Base-by-base conservation (phyloP, 2,329 filamentous ascomycete species). In the Chaetoscypha palmicola region DNA sequence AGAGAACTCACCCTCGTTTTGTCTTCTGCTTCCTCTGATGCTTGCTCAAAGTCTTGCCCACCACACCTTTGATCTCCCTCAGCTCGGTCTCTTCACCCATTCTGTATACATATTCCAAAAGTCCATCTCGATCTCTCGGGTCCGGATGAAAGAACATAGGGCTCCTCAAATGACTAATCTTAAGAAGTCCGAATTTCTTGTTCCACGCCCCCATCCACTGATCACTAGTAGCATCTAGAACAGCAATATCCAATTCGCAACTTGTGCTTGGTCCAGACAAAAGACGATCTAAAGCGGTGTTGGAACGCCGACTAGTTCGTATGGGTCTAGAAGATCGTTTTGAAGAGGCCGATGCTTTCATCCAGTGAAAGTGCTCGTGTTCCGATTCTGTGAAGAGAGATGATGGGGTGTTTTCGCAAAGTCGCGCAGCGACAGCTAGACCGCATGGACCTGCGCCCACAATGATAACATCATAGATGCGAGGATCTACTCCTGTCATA, bases 61-160 rank as follows among this genome's bases (percentile, higher is more conserved):
- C 85, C 50, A 85, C 88, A 2, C 82, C 81, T 0, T 73, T 67
- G 37, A 91, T 81, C 63, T 90, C 83, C 36, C 75, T 68, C 7
- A 89, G 63, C 55, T 91, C 83, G 4, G 65, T 63, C 46, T 79
- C 73, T n/a, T 49, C 66, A 0, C 72, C 72, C 14, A 73, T 68
- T 45, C 75, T 71, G 54, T 84, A 79, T 0, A 83, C 74, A 62
- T 81, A 85, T 1, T 79, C 81, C 17, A 90, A 65, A 54, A 91
- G 65, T 0, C 81, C 81, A 64, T 91, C 86, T 1, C 84, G 71
- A 61, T 91, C 85, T 1, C 75, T 70, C 0, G 86, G 86, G 57
- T 91, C 85, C 11, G 86, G 71, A 58, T 92, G 86, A 67, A 88
- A 91, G 57, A 90, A 84, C 81, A 91, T 85, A 0, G 84, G 86